Evolutionary conservation across 2,329 filamentous ascomycete species (phyloP).

Genomic region (Orbilia quercus): DNA sequence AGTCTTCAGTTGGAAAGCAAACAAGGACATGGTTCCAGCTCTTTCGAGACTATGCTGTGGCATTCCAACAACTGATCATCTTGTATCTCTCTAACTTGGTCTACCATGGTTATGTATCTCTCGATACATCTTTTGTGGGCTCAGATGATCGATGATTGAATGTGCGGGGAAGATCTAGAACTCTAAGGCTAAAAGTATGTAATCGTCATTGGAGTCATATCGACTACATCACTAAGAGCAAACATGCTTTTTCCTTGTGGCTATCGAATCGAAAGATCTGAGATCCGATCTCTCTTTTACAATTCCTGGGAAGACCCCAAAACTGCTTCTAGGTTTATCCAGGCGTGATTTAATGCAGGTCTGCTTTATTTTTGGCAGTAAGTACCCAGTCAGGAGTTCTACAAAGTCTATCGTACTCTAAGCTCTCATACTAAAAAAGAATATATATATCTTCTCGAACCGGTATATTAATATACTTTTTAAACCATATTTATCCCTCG

Average conservation of each 20-base stretch:
- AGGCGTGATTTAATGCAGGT: neutral
- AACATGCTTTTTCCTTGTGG: constrained; percentile 21
- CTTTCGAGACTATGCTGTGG: constrained; percentile 29
- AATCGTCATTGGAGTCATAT: constrained; percentile 3
- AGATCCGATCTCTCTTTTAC: constrained; percentile 16
- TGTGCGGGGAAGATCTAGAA: constrained; percentile 23
- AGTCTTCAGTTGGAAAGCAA: too few species aligned
- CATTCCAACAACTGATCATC: constrained; percentile 26
- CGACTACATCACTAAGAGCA: neutral
- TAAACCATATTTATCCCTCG: too few species aligned
- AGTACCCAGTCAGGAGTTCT: too few species aligned
- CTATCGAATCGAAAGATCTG: constrained; percentile 17
- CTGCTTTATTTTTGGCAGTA: too few species aligned
- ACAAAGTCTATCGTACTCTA: too few species aligned
- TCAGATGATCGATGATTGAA: neutral
- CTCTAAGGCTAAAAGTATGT: constrained; percentile 6
- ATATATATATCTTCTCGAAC: too few species aligned
- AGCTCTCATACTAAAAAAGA: too few species aligned
- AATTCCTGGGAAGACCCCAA: constrained; percentile 2
- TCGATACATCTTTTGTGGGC: neutral
- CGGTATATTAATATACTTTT: too few species aligned
- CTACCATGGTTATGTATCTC: constrained; percentile 2
- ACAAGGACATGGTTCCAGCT: constrained; percentile 25
- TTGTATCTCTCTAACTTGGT: neutral
- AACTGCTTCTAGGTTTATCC: constrained; percentile 13